Evolutionary conservation across 306 rosid species (phyloP), one percentile per base, ranked within the genome.

Genomic region (Sechiopsis laciniata): DNA sequence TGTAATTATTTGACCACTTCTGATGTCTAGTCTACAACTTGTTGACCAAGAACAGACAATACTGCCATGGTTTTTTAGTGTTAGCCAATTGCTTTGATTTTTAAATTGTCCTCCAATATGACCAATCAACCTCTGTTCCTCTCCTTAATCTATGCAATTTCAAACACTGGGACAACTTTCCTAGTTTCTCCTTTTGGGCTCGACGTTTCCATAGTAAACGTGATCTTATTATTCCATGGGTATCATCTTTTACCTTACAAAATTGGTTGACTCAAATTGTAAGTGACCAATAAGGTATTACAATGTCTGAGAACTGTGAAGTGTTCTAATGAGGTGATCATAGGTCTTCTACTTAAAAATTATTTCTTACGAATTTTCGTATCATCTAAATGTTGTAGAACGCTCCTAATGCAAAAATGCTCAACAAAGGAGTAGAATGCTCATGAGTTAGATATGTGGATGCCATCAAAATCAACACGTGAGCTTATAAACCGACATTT

Each of bases 1-100:
- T 77, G 85, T 74, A 87, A 79, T 82, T 87, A 83, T 78, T 77
- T 80, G 61, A 53, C 61, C 75, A n/a, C 64, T 54, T 55, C 75
- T 56, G 64, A 55, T 72, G 52, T 72, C 50, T 16, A 53, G 64
- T 72, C 61, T 26, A 53, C 64, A 55, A 55, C 61, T 32, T 72
- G 61, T 72, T 54, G 75, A 72, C 64, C 53, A 32, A 4, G 37
- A 54, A 72, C 50, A 40, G 52, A 55, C 73, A 14, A 22, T 24
- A 12, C 21, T 69, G 24, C 42, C 73, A 45, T 68, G 73, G 46
- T 68, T 46, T 37, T 46, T 37, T 11, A 68, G 53, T 68, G 56
- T 54, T 65, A 45, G 32, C 72, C 54, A 67, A 42, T 67, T n/a
- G 16, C 72, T 45, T 67, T 45, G 55, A 64, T 42, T 10, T 67